These are phyloP conservation scores for Pichia manshurica DNA, from an alignment of 805 yeast genomes.

Conservation along the genomic window DNA sequence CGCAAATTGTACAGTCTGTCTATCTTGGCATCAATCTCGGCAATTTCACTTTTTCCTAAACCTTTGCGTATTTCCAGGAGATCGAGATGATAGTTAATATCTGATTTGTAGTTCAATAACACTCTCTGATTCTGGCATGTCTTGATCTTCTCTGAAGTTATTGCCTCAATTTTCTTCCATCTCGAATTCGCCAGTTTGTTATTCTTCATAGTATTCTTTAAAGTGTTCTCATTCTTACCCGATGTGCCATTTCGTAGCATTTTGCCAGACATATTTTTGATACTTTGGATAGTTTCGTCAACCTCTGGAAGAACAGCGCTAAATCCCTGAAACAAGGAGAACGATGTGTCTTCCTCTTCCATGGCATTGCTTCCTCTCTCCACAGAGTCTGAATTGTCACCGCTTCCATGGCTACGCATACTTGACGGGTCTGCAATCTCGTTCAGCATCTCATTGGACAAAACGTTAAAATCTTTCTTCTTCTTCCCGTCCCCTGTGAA, in stretches of 20 bases:
- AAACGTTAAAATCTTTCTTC: conserved; percentile 40
- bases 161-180: conserved; percentile 26
- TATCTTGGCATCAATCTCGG: conserved; percentile 56
- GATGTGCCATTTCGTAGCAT: background rate
- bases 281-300: conserved; percentile 35
- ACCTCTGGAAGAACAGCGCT: conserved; percentile 50
- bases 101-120: conserved; percentile 33
- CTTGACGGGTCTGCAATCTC: conserved; percentile 40
- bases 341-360: conserved; percentile 19
- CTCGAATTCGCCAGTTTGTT: background rate
- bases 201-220: conserved; percentile 3
- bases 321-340: conserved; percentile 67
- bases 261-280: conserved; percentile 6
- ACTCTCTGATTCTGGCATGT: conserved; percentile 35
- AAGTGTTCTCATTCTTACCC: conserved; percentile 4
- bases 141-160: conserved; percentile 37
- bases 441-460: conserved; percentile 57
- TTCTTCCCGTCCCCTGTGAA: conserved; percentile 8
- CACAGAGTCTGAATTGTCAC: conserved; percentile 1
- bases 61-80: conserved; percentile 58
- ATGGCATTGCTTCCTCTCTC: background rate
- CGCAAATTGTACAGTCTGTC: conserved; percentile 46
- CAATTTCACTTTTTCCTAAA: conserved; percentile 56
- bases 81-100: conserved; percentile 43
- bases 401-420: conserved; percentile 4